phyloP scores from a whole-genome alignment of 2,329 filamentous ascomycete species.

The Colletotrichum coccodes region DNA sequence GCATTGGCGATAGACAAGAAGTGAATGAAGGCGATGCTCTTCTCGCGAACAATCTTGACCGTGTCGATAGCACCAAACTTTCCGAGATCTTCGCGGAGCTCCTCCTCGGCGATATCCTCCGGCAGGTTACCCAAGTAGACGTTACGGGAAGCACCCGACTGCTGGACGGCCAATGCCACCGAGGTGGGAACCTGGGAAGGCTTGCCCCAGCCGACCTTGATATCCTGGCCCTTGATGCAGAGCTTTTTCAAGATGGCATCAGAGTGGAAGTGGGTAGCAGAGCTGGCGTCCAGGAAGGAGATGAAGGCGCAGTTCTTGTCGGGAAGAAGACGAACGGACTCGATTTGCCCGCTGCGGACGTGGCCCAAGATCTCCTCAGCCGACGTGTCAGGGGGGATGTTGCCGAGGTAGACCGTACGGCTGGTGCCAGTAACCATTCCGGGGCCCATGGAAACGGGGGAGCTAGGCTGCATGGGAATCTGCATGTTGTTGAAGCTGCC shows the following conservation, averaged over 20 bases:
- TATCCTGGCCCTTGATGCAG: slow-evolving; percentile 97
- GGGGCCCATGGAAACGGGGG: slow-evolving; percentile 80
- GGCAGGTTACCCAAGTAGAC: slow-evolving; percentile 95
- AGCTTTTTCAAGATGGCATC: slow-evolving; percentile 99
- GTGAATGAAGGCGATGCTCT: slow-evolving; percentile 97
- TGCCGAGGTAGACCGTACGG: slow-evolving; percentile 95
- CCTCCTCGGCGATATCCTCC: slow-evolving; percentile 90
- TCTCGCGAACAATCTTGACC: slow-evolving; percentile 97
- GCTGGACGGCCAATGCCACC: slow-evolving; percentile 95
- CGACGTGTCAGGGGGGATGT: slow-evolving; percentile 97
- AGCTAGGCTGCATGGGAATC: slow-evolving; percentile 70
- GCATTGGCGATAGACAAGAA: slow-evolving; percentile 98
- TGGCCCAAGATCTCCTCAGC: slow-evolving; percentile 97
- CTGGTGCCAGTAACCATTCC: slow-evolving; percentile 89
- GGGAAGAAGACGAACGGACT: slow-evolving; percentile 95
- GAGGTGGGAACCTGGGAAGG: slow-evolving; percentile 98
- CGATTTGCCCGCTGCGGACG: slow-evolving; percentile 96
- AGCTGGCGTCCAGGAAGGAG: slow-evolving; percentile 97
- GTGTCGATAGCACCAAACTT: slow-evolving; percentile 98
- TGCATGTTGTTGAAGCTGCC: slow-evolving; percentile 70
- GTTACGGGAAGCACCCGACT: slow-evolving; percentile 95
- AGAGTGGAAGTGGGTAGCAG: slow-evolving; percentile 98
- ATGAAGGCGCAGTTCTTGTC: slow-evolving; percentile 99
- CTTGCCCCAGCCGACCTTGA: slow-evolving; percentile 99
- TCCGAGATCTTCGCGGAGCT: slow-evolving; percentile 91